phyloP scores from a whole-genome alignment of 192 early-diverging fungal species.

The Pecoramyces ruminantium region DNA sequence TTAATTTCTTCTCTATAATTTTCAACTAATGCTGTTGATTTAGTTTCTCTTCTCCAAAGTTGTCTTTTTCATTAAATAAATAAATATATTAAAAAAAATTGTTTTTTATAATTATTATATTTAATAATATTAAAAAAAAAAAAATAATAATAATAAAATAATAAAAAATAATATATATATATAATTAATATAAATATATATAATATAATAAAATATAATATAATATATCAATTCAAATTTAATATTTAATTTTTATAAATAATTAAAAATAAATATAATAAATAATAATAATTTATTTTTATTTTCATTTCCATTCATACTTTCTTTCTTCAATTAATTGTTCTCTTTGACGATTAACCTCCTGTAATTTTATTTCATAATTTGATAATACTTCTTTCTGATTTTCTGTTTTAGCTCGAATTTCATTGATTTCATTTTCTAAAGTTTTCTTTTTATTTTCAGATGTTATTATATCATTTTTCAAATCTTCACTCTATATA shows the following conservation, averaged over 20 bases:
- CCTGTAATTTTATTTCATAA: not conserved
- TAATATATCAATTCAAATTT: too few relatives aligned
- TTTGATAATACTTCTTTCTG: not conserved
- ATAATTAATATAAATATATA: too few relatives aligned
- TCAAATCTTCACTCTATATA: constrained; percentile 10
- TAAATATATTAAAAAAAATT: too few relatives aligned
- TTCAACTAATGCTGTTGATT: constrained; percentile 40
- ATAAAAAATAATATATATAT: too few relatives aligned
- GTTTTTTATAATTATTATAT: constrained; percentile 5
- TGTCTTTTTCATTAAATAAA: constrained; percentile 23
- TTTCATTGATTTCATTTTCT: constrained; percentile 13
- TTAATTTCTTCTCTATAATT: constrained; percentile 57
- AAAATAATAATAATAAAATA: too few relatives aligned
- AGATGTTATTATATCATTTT: constrained; percentile 15
- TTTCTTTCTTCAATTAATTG: constrained; percentile 50
- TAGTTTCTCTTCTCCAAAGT: constrained; percentile 77
- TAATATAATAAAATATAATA: too few relatives aligned
- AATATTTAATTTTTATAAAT: too few relatives aligned
- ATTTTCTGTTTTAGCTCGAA: constrained; percentile 13
- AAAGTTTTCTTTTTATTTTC: constrained; percentile 19
- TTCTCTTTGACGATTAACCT: constrained; percentile 12
- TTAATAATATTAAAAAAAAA: too few relatives aligned
- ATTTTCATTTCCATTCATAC: too few relatives aligned
- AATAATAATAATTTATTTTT: too few relatives aligned
- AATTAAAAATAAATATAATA: too few relatives aligned